phyloP scores from a whole-genome alignment of 2,329 filamentous ascomycete species.

The Stemphylium beticola region DNA sequence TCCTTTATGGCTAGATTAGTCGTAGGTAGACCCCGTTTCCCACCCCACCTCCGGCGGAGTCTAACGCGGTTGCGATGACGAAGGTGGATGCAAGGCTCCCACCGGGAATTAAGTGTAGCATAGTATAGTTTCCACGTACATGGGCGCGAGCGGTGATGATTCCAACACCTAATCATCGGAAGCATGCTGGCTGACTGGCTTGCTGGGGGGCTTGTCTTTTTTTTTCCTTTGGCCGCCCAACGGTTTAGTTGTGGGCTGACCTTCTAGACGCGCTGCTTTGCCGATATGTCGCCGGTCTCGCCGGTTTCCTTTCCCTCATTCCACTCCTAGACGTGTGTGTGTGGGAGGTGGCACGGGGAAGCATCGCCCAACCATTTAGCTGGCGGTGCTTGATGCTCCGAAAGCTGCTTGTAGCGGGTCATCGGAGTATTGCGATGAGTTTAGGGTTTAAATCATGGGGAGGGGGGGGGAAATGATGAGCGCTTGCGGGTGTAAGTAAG shows the following conservation, averaged over 20 bases:
- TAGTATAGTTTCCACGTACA: too few species aligned
- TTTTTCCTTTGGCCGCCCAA: too few species aligned
- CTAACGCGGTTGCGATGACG: too few species aligned
- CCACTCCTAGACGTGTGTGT: neutral
- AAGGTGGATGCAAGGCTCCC: too few species aligned
- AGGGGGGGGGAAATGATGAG: neutral
- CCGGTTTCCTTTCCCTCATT: neutral
- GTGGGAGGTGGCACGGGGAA: constrained; percentile 5
- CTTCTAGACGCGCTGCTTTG: constrained; percentile 6
- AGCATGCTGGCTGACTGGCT: too few species aligned
- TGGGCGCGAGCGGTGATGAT: too few species aligned
- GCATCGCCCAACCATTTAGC: constrained; percentile 10
- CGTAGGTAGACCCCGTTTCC: too few species aligned
- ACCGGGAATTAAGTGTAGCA: too few species aligned
- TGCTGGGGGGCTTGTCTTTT: too few species aligned
- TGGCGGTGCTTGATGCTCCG: constrained; percentile 31
- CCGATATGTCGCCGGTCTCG: constrained; percentile 15
- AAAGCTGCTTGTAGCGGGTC: constrained; percentile 7
- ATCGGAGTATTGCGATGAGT: neutral
- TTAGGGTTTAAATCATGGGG: constrained; percentile 9
- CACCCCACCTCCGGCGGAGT: too few species aligned
- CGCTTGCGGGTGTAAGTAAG: neutral
- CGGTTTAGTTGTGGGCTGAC: constrained; percentile 5
- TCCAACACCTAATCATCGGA: too few species aligned
- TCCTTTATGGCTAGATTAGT: too few species aligned